Evolutionary conservation across 2,329 filamentous ascomycete genomes (phyloP), one percentile per base, ranked within the genome.

Genomic region (Lachnellula occidentalis): DNA sequence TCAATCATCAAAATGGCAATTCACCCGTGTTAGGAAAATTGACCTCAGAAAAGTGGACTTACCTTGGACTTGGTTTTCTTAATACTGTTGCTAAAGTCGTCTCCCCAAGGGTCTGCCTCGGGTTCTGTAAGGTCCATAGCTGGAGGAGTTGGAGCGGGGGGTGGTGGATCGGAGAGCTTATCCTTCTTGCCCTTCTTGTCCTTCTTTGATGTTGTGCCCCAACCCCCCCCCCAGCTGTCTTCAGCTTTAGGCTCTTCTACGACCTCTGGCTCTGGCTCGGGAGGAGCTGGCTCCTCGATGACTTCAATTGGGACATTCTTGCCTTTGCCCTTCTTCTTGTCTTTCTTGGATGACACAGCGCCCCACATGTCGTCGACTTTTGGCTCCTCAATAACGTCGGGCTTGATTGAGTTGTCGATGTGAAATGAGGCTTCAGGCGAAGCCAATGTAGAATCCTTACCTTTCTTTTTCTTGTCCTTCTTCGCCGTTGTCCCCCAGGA

Each of bases 321-420:
- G 55, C 66, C 68, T 53, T 76, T 79, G 43, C 71, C 70, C 66
- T 82, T 82, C 64, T 79, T 78, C 70, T 81, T 81, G 39, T 69
- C 66, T 48, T 68, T 67, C 48, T 65, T 68, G 4, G 60, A 61
- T 31, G 61, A 48, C 3, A 53, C 37, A 8, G 56, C 53, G 8
- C 58, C 62, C 59, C 64, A 67, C n/a, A 58, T 57, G 45, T 73
- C 71, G 27, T 76, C 74, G 15, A 68, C 69, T 54, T 74, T 74
- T 2, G 76, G 74, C 61, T 80, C 78, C 54, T 79, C 75, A 7
- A 79, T 70, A 22, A 67, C 71, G 58, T 75, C 75, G n/a, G 76
- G 74, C 53, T 70, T 69, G 60, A 74, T 72, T 7, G 72, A 24
- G 21, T 64, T 61, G 15, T 66, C 61, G 12, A 54, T 49, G 24